These are phyloP conservation scores for Pelargonium exstipulatum DNA, from an alignment of 441 rosid species.

Conservation along the genomic window DNA sequence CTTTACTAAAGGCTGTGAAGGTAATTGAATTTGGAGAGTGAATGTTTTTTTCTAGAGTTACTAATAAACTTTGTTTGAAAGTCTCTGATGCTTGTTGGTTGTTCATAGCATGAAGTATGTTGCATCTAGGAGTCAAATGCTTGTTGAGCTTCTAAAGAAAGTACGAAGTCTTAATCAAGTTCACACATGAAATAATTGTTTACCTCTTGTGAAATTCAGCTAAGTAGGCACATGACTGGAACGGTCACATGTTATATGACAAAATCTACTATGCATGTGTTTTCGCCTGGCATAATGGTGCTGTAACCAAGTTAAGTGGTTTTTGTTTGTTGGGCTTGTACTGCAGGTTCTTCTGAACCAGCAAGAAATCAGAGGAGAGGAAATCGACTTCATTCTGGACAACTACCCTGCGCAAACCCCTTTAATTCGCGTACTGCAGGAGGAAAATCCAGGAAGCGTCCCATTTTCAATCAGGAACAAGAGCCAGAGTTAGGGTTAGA, in stretches of 20 bases:
- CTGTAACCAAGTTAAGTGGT: slow-evolving; percentile 3
- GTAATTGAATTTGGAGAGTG: slow-evolving; percentile 26
- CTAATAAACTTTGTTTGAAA: background rate
- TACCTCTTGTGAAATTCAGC: background rate
- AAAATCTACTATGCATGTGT: background rate
- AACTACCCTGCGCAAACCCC: slow-evolving; percentile 74
- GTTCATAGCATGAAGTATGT: background rate
- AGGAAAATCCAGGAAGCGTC: slow-evolving; percentile 67
- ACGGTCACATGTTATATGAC: background rate
- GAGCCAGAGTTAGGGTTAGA: slow-evolving; percentile 28
- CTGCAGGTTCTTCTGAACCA: slow-evolving; percentile 69
- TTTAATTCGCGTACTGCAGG: slow-evolving; percentile 50
- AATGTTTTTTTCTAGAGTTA: background rate
- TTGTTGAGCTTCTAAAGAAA: background rate
- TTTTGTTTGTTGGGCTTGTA: slow-evolving; percentile 8
- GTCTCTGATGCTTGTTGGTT: background rate
- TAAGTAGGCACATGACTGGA: background rate
- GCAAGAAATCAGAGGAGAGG: slow-evolving; percentile 74
- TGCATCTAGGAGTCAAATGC: background rate
- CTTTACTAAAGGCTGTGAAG: slow-evolving; percentile 81
- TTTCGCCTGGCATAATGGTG: background rate
- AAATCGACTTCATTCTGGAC: slow-evolving; percentile 60
- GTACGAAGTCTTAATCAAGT: background rate
- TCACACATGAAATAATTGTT: background rate
- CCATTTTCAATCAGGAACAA: slow-evolving; percentile 36